Evolutionary conservation across 1,139 yeast species (phyloP).

Genomic region (Debaryomyces psychrophilus): DNA sequence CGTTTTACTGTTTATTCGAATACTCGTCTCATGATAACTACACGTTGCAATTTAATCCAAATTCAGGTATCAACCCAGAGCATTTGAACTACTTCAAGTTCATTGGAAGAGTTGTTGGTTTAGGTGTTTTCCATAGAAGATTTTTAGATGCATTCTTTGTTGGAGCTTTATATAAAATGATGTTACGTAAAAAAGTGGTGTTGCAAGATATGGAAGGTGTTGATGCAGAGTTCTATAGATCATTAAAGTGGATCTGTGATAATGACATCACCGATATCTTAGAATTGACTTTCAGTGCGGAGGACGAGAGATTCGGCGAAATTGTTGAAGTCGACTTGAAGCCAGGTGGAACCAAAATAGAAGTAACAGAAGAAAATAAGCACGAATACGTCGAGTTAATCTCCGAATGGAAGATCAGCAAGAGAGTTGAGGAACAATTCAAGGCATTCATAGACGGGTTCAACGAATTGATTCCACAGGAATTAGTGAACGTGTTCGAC

Average conservation of each 20-base stretch:
- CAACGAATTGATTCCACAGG: constrained; percentile 96
- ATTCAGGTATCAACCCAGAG: constrained; percentile 97
- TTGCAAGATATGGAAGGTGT: constrained; percentile 98
- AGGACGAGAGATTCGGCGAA: constrained; percentile 96
- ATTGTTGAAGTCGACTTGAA: constrained; percentile 87
- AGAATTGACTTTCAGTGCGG: constrained; percentile 90
- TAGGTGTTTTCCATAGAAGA: constrained; percentile 97
- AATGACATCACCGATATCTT: constrained; percentile 83
- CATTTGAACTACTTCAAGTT: constrained; percentile 97
- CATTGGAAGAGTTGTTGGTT: constrained; percentile 96
- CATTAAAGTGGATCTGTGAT: constrained; percentile 93
- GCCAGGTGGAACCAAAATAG: constrained; percentile 83
- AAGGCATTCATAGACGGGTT: constrained; percentile 96
- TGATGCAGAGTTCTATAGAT: constrained; percentile 93
- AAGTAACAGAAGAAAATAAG: constrained; percentile 92
- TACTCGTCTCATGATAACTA: constrained; percentile 98
- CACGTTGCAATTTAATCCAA: constrained; percentile 96
- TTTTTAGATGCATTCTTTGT: constrained; percentile 97
- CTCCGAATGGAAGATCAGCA: constrained; percentile 94
- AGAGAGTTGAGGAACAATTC: constrained; percentile 93
- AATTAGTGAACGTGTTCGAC: constrained; percentile 92
- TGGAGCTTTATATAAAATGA: constrained; percentile 97
- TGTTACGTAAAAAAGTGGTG: constrained; percentile 91
- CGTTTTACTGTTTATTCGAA: constrained; percentile 94
- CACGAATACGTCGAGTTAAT: constrained; percentile 93